phyloP scores from a whole-genome alignment of 1,139 yeast species.

The Kodamaea alishanica region DNA sequence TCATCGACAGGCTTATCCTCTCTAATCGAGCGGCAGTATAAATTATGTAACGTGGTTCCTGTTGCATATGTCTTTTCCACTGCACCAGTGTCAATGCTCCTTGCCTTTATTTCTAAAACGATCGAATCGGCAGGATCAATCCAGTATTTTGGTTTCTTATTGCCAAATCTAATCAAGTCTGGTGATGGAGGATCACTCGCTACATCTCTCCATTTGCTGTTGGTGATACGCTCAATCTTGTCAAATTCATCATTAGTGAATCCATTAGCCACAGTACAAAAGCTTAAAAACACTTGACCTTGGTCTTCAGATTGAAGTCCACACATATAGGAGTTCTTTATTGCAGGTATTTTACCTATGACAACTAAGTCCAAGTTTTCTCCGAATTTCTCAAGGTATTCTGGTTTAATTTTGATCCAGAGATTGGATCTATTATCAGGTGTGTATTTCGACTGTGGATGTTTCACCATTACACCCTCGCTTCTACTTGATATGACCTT shows the following conservation, averaged over 20 bases:
- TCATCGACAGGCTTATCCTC: conserved; percentile 61
- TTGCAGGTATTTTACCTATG: conserved; percentile 73
- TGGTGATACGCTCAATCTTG: conserved; percentile 54
- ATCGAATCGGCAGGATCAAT: conserved; percentile 73
- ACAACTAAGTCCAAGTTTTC: conserved; percentile 78
- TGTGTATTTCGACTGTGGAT: conserved; percentile 54
- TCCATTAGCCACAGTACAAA: conserved; percentile 85
- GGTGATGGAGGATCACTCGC: conserved; percentile 38
- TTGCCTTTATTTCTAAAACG: conserved; percentile 81
- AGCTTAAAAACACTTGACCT: conserved; percentile 43
- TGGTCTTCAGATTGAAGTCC: conserved; percentile 47
- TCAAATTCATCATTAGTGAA: conserved; percentile 61
- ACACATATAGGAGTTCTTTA: conserved; percentile 72
- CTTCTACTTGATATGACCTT: conserved; percentile 60
- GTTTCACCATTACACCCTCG: conserved; percentile 82
- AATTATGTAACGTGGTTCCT: conserved; percentile 70
- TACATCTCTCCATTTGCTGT: conserved; percentile 57
- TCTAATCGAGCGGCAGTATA: conserved; percentile 66
- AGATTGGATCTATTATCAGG: conserved; percentile 56
- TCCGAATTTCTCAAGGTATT: conserved; percentile 80
- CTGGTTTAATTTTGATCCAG: conserved; percentile 92
- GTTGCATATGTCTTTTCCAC: conserved; percentile 52
- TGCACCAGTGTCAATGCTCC: conserved; percentile 55
- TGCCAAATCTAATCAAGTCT: conserved; percentile 54
- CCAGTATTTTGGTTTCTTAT: conserved; percentile 67